Evolutionary conservation across 2,329 filamentous ascomycete genomes (phyloP).

Genomic region (Didymella exigua): DNA sequence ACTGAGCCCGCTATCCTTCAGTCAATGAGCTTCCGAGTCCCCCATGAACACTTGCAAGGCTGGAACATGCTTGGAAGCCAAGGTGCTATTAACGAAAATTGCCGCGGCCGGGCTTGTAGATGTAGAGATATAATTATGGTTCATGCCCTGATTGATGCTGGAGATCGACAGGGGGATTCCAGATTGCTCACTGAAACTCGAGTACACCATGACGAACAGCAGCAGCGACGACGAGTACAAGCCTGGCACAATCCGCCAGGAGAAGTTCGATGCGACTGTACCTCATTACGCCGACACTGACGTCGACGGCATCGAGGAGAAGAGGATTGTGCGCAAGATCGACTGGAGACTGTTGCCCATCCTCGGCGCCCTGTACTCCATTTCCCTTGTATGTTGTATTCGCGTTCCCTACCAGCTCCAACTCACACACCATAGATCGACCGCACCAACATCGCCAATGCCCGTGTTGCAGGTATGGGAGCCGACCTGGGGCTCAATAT

Average conservation of each 20-base stretch:
- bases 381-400: constrained; percentile 45
- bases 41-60: background rate
- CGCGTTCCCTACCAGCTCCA: background rate
- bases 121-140: constrained; percentile 3
- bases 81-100: constrained; percentile 6
- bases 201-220: constrained; percentile 9
- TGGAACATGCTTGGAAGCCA: constrained; percentile 12
- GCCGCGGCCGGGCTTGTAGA: background rate
- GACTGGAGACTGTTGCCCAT: constrained; percentile 50
- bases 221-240: constrained; percentile 26
- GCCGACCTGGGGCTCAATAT: constrained; percentile 27
- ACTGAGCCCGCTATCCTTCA: constrained; percentile 2
- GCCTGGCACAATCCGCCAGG: constrained; percentile 7
- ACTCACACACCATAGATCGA: background rate
- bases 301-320: constrained; percentile 25
- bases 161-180: background rate
- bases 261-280: constrained; percentile 11
- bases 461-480: constrained; percentile 36
- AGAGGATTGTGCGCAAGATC: constrained; percentile 35
- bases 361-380: constrained; percentile 47
- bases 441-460: constrained; percentile 27
- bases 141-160: background rate
- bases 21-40: background rate
- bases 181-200: background rate
- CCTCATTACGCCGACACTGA: constrained; percentile 6